These are phyloP conservation scores for Ganoderma boninense DNA, from an alignment of 1,284 basidiomycete species.

Conservation along the genomic window DNA sequence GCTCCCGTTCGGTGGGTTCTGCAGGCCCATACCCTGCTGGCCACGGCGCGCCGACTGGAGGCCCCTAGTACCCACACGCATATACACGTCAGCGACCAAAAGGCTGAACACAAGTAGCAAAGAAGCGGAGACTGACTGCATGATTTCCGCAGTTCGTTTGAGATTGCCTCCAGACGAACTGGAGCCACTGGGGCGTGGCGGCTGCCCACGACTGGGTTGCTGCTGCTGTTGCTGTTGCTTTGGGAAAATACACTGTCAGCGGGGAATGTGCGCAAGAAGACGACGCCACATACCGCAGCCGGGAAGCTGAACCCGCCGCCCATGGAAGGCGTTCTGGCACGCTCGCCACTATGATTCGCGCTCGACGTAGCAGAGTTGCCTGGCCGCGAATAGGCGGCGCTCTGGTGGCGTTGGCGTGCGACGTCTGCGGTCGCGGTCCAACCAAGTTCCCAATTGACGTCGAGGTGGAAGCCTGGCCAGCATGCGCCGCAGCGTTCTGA, in stretches of 20 bases:
- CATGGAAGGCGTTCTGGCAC: conserved; percentile 48
- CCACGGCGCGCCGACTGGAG: conserved; percentile 20
- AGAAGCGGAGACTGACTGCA: conserved; percentile 44
- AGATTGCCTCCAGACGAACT: conserved; percentile 29
- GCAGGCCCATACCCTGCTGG: conserved; percentile 55
- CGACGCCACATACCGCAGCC: conserved; percentile 25
- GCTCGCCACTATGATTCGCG: conserved; percentile 26
- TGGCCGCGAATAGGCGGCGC: neutral
- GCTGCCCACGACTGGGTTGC: conserved; percentile 6
- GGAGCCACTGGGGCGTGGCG: neutral
- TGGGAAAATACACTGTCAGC: neutral
- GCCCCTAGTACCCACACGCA: conserved; percentile 3
- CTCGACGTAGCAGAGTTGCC: neutral
- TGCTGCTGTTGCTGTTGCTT: conserved; percentile 18
- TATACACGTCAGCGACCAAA: neutral
- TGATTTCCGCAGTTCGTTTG: conserved; percentile 50
- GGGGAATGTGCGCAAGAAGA: too few relatives aligned
- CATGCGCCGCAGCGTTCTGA: neutral
- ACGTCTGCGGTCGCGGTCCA: neutral
- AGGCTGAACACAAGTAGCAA: neutral
- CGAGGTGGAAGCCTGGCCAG: neutral
- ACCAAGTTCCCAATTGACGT: neutral
- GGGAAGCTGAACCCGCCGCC: conserved; percentile 66
- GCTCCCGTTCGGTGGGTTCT: conserved; percentile 40
- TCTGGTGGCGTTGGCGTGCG: neutral